Evolutionary conservation across 177 flowering plant species (phyloP), one percentile per base, ranked within the genome.

Genomic region (Vitis hybrid): DNA sequence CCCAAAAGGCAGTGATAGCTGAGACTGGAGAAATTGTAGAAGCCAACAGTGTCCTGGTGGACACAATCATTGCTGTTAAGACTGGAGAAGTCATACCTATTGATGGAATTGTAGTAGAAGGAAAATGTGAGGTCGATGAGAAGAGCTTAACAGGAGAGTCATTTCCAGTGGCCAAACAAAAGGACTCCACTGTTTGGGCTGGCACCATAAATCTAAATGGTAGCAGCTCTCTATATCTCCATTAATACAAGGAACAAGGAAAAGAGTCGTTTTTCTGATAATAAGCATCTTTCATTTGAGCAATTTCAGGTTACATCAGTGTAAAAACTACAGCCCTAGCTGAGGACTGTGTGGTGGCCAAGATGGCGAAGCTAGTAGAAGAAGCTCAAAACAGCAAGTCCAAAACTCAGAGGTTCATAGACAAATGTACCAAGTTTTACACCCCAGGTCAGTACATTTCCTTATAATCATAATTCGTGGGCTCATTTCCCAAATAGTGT

Each of bases 201-300:
- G 97, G 99, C 66, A 90, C 99, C 45, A 87, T 93, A 55, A 95
- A 93, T 68, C 71, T 91, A 40, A 93, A 90, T 74, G 99, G 98
- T 93, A 81, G 23, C 7, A 3, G 0, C 10, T n/a, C 18, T 52
- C 2, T 51, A 40, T 40, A 5, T 40, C 45, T 40, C 45, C 45
- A 40, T 40, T 40, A 40, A 40, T 7, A 40, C 45, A 40, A 40
- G 45, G 45, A 40, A 5, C 45, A 40, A 40, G 7, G 7, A 40
- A 40, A 40, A 40, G 45, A 40, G 45, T 40, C 8, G 0, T 40
- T 40, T 40, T 40, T 40, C 45, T 40, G 45, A 40, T 40, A 40
- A 40, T 6, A 40, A 18, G 66, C 59, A 60, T 14, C 30, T n/a
- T 62, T 5, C 5, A 58, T 32, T 26, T 23, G 67, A 40, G 14